Base-by-base conservation (phyloP, 2,329 filamentous ascomycete genomes). In the Verticillium albo-atrum region DNA sequence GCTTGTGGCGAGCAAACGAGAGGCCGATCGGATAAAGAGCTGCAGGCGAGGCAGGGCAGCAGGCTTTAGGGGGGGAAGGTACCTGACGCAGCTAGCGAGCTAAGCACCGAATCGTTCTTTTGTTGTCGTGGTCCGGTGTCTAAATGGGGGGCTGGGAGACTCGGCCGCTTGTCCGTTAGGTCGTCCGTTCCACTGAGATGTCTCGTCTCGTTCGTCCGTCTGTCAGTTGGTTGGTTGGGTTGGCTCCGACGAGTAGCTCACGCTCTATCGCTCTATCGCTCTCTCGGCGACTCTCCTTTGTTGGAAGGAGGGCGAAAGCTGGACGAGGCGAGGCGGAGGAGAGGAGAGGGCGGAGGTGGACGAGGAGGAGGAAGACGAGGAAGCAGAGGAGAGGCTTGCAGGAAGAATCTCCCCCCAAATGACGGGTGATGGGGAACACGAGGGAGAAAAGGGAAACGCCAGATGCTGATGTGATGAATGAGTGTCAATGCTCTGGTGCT, bases 311-410 rank as follows among this genome's bases (percentile, higher is more conserved):
- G 50, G 34, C 50, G 35, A 52, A 54, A 51, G 56, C 59, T 61
- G 61, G 58, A 57, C 61, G 58, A 62, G 63, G 52, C 20, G 17
- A 61, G 52, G 53, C 35, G 37, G 56, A 60, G 56, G 51, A 30
- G 67, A 68, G 56, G 68, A 68, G 66, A 61, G 64, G 68, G 61
- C 66, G 65, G 61, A 64, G 63, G 54, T 57, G 60, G 35, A 59
- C 54, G 23, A 37, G 34, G 34, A 37, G 34, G 34, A 37, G 34
- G 14, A 37, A 17, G n/a, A 32, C 14, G 37, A 47, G 35, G 35
- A 42, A 20, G 35, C 35, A 42, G 35, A 42, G n/a, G 34, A 37
- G 34, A 37, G 37, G 37, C 37, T 47, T 47, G 37, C 37, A 47
- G 37, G 37, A 47, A 23, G 37, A 47, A 23, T 47, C 37, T 47